Percentiles rank a stretch among this genome's conserved stretches.
These are phyloP conservation scores for Irpex sp. DNA, from an alignment of 1,284 basidiomycete species.

Conservation along the genomic window DNA sequence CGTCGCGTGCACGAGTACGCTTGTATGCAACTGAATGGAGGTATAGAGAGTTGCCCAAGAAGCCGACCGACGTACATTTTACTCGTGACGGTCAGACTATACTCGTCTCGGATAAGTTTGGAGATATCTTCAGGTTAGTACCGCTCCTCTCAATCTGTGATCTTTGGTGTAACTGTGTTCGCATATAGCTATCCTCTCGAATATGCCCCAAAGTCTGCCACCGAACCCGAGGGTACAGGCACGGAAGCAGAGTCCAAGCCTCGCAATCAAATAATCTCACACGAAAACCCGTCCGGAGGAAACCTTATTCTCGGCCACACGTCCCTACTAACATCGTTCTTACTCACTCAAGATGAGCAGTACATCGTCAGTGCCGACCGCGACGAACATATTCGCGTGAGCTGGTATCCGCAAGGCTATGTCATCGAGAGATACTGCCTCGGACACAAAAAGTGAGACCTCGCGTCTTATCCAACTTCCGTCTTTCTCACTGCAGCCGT, in stretches of 20 bases:
- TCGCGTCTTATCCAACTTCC: not conserved
- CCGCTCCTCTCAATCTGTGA: not conserved
- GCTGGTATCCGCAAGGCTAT: slow-evolving; percentile 82
- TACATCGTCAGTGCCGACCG: slow-evolving; percentile 85
- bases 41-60: slow-evolving; percentile 66
- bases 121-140: slow-evolving; percentile 73
- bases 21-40: slow-evolving; percentile 23
- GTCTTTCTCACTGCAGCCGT: not conserved
- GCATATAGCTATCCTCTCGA: slow-evolving; percentile 46
- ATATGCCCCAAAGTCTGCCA: slow-evolving; percentile 12
- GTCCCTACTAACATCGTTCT: slow-evolving; percentile 74
- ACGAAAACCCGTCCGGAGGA: slow-evolving; percentile 73
- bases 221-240: not conserved
- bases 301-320: slow-evolving; percentile 82
- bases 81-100: slow-evolving; percentile 56
- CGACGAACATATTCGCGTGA: slow-evolving; percentile 92
- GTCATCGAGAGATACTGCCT: slow-evolving; percentile 83
- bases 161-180: not conserved
- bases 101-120: slow-evolving; percentile 82
- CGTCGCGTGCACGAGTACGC: slow-evolving; percentile 14
- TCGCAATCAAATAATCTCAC: slow-evolving; percentile 48
- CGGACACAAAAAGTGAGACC: slow-evolving; percentile 76
- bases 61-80: slow-evolving; percentile 63
- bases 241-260: slow-evolving; percentile 14
- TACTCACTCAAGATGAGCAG: slow-evolving; percentile 64